Evolutionary conservation across 2,329 filamentous ascomycete genomes (phyloP), one percentile per base, ranked within the genome.

Genomic region (Rutstroemia sydowiana): DNA sequence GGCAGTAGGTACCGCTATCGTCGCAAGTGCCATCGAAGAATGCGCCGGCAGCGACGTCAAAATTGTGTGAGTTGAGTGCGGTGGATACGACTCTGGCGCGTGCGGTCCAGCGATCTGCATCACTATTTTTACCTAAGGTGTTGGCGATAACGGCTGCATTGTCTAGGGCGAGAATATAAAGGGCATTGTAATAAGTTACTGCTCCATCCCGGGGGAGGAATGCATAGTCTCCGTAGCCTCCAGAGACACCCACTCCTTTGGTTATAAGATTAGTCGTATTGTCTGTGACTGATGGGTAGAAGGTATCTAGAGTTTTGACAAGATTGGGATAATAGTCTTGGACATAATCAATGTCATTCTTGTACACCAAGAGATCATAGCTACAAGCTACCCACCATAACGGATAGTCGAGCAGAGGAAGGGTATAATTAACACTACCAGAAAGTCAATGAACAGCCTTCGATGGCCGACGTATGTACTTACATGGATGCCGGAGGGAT

Each of bases 401-500:
- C 1, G 75, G 74, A 51, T 78, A 78, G 53, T 78, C 75, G 37
- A 77, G 75, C 0, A 78, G 65, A 0, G 66, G 63, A 1, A 78
- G 69, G 0, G 68, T 70, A 56, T 78, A 78, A 45, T 70, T 65
- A 21, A 67, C 70, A 16, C 70, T 73, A 18, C 40, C 14, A 3
- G 23, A 14, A 11, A 11, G 23, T 36, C 51, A 43, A 49, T 45
- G n/a, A 48, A 20, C 2, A 3, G 5, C 9, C 8, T 3, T 3
- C n/a, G 28, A 9, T 14, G 5, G 10, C 3, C 1, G 1, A 14
- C 13, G 18, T 10, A 7, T 13, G 23, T 10, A 57, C 70, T 62
- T 61, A 72, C 70, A 78, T 78, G 63, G 73, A 76, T 7, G 75
- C 66, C 11, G 75, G 75, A 5, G 75, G 75, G 43, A 78, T 75